Conservation (phyloP, 345 rosid species). For the Dimocarpus longan region DNA sequence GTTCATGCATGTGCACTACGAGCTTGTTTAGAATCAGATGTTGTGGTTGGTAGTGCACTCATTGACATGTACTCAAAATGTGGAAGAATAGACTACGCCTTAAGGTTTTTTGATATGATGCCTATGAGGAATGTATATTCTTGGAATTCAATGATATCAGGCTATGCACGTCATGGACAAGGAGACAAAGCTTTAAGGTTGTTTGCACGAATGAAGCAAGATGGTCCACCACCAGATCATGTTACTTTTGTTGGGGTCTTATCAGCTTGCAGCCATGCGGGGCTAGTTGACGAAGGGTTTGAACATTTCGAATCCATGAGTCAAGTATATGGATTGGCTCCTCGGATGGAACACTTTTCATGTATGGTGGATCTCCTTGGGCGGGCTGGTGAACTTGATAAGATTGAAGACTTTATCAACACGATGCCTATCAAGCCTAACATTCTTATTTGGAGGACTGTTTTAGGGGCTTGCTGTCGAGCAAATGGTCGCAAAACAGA, state of each 20-base stretch:
- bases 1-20: conserved; percentile 82
- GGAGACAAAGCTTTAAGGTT: conserved; percentile 70
- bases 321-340: conserved; percentile 52
- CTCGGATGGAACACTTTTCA: conserved; percentile 80
- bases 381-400: conserved; percentile 79
- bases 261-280: conserved; percentile 92
- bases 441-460: conserved; percentile 87
- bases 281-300: conserved; percentile 79
- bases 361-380: conserved; percentile 93
- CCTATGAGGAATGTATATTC: conserved; percentile 78
- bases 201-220: conserved; percentile 64
- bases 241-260: conserved; percentile 93
- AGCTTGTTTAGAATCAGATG: conserved; percentile 77
- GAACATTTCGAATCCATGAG: conserved; percentile 73
- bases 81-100: conserved; percentile 90
- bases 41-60: conserved; percentile 90
- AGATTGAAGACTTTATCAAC: conserved; percentile 65
- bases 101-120: conserved; percentile 68
- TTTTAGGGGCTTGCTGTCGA: conserved; percentile 80
- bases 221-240: conserved; percentile 71
- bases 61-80: conserved; percentile 97
- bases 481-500: conserved; percentile 62
- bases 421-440: conserved; percentile 78
- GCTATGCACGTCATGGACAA: conserved; percentile 86
- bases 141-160: conserved; percentile 95